Base-by-base conservation (phyloP, 192 early-diverging fungal species). In the Dimargaris xerosporica region DNA sequence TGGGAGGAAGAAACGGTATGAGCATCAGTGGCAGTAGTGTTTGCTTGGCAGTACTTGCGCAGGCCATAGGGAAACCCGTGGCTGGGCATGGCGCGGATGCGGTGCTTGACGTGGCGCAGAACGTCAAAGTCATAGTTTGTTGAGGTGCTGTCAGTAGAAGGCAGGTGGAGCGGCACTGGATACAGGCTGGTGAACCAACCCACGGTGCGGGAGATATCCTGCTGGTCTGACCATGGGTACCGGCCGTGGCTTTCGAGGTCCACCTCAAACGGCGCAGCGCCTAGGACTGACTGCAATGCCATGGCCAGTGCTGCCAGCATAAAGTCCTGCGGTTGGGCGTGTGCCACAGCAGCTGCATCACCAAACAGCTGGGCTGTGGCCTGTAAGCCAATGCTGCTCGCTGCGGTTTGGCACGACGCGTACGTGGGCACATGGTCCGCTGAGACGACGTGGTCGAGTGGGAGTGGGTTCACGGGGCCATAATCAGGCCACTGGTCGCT, bases 151-250 rank as follows among this genome's bases (percentile, higher is more conserved):
- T 28, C 19, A 54, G 21, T 19, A 10, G 5, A 2, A 25, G 19
- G 21, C 21, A 21, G 15, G 53, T 21, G 21, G 15, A 54, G 3
- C 3, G 21, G 13, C 21, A 54, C 53, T 3, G 53, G 53, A 25
- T 54, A 54, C 21, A 29, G 19, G 29, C 1, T 26, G 53, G 53
- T 54, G 26, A 54, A 54, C 53, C 53, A 54, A 21, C 53, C 53
- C 3, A 54, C 53, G 19, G 53, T 54, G 53, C 53, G 53, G 53
- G 53, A 54, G 15, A 54, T 28, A 28, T 54, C 53, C 15, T 25
- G 19, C n/a, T 21, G 15, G n/a, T 17, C 3, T 25, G 15, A 15
- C 53, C 53, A 54, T 25, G 53, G 5, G 15, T 28, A 2, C 53
- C 53, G 53, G 16, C 53, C 53, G 21, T 54, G 53, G 21, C 53